Conservation (phyloP, 495 filamentous ascomycete genomes). For the Trichoderma gamsii region DNA sequence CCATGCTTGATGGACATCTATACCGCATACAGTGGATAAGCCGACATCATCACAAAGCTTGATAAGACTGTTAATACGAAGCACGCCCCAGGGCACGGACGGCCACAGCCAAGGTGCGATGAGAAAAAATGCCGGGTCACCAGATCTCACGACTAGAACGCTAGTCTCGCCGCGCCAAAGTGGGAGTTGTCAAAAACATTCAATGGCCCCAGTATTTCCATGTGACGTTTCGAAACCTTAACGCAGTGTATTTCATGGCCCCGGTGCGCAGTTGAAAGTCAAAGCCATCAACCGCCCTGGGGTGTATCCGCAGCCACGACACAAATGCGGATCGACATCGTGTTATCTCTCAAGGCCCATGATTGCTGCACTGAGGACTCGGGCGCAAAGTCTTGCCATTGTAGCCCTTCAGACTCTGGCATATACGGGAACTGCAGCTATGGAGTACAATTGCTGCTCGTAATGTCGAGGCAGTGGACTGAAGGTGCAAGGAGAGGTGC, state of each 20-base stretch:
- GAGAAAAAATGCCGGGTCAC: constrained; percentile 3
- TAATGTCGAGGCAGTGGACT: too few species aligned
- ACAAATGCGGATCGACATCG: neutral
- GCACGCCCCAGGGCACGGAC: neutral
- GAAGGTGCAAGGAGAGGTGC: too few species aligned
- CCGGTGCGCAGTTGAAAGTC: neutral
- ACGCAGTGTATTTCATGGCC: neutral
- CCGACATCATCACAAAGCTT: neutral
- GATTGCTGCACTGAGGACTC: neutral
- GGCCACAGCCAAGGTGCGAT: neutral
- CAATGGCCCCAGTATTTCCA: neutral
- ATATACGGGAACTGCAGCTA: too few species aligned
- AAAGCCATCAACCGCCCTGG: neutral
- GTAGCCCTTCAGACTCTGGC: neutral
- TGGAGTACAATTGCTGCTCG: too few species aligned
- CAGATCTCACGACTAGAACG: neutral
- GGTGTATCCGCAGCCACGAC: neutral
- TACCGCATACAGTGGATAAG: neutral
- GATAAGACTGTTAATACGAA: neutral
- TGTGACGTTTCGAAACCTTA: constrained; percentile 6
- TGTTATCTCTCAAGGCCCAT: neutral
- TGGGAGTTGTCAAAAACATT: neutral
- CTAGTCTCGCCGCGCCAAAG: neutral
- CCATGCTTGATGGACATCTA: neutral
- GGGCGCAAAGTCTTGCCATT: neutral